These are phyloP conservation scores for Geotrichum citri-aurantii DNA, from an alignment of 1,139 yeast genomes.

Conservation along the genomic window DNA sequence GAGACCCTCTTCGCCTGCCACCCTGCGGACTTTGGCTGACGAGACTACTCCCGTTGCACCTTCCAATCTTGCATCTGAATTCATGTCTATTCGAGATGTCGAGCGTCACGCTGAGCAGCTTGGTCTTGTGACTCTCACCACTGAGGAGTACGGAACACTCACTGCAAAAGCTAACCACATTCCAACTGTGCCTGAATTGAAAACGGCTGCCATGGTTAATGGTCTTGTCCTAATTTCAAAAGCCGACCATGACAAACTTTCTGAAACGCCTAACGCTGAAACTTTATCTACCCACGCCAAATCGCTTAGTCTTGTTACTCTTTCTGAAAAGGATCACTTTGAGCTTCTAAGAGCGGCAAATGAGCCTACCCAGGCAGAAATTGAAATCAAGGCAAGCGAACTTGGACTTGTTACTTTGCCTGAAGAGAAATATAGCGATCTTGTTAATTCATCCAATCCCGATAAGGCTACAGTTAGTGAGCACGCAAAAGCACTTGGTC, in stretches of 20 bases:
- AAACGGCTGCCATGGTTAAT: conserved; percentile 11
- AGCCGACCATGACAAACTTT: neutral
- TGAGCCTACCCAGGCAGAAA: conserved; percentile 13
- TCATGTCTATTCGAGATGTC: conserved; percentile 39
- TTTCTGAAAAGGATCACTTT: conserved; percentile 34
- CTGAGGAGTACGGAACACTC: conserved; percentile 41
- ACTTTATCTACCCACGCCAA: conserved; percentile 15
- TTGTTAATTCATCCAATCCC: conserved; percentile 17
- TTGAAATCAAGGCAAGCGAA: conserved; percentile 14
- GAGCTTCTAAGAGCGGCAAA: conserved; percentile 25
- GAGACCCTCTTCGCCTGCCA: neutral
- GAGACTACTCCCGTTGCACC: conserved; percentile 8
- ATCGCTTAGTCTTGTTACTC: conserved; percentile 38
- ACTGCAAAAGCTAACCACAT: conserved; percentile 18
- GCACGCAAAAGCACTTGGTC: conserved; percentile 31
- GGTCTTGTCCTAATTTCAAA: conserved; percentile 11
- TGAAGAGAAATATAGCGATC: neutral
- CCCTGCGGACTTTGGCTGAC: neutral
- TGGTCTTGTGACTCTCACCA: conserved; percentile 46
- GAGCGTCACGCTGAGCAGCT: conserved; percentile 47
- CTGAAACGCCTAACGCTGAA: conserved; percentile 4
- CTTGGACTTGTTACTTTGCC: conserved; percentile 14
- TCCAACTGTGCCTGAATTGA: conserved; percentile 22
- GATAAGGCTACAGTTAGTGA: conserved; percentile 15
- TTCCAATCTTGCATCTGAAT: conserved; percentile 27